Conservation (phyloP, 352 stramenopile species). For the Albugo candida region DNA sequence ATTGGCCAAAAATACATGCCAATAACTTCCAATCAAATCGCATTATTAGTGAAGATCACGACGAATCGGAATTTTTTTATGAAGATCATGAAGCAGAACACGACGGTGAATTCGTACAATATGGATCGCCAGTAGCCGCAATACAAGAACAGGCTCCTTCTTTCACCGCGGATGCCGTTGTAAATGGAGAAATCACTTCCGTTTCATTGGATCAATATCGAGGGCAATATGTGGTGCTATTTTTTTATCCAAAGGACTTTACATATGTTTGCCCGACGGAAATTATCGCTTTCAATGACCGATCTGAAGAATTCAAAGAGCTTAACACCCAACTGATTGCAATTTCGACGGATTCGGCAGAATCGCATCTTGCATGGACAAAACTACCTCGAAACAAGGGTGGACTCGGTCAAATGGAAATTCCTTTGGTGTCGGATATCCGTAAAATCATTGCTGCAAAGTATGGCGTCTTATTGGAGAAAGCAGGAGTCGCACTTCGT, state of each 20-base stretch:
- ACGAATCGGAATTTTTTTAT: constrained; percentile 34
- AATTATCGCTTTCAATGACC: constrained; percentile 83
- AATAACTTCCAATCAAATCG: neutral
- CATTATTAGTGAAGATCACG: constrained; percentile 16
- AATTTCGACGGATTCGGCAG: constrained; percentile 77
- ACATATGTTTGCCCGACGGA: constrained; percentile 82
- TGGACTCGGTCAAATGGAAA: constrained; percentile 83
- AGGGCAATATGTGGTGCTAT: constrained; percentile 79
- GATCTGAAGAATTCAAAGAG: constrained; percentile 56
- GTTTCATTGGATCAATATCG: constrained; percentile 66
- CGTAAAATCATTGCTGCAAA: constrained; percentile 83
- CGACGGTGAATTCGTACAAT: constrained; percentile 64
- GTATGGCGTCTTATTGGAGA: constrained; percentile 80
- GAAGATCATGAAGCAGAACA: constrained; percentile 34
- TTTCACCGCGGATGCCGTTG: constrained; percentile 57
- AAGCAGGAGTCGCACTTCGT: constrained; percentile 68
- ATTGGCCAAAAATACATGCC: too few species aligned
- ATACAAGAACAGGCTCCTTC: constrained; percentile 42
- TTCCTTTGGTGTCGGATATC: constrained; percentile 84
- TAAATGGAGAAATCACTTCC: constrained; percentile 70
- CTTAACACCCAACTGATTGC: constrained; percentile 80
- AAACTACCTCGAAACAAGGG: constrained; percentile 76
- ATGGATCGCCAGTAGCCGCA: constrained; percentile 29
- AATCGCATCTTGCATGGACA: constrained; percentile 83
- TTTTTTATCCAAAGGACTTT: constrained; percentile 87